Evolutionary conservation across 2,329 filamentous ascomycete species (phyloP).

Genomic region (Aspergillus niger): DNA sequence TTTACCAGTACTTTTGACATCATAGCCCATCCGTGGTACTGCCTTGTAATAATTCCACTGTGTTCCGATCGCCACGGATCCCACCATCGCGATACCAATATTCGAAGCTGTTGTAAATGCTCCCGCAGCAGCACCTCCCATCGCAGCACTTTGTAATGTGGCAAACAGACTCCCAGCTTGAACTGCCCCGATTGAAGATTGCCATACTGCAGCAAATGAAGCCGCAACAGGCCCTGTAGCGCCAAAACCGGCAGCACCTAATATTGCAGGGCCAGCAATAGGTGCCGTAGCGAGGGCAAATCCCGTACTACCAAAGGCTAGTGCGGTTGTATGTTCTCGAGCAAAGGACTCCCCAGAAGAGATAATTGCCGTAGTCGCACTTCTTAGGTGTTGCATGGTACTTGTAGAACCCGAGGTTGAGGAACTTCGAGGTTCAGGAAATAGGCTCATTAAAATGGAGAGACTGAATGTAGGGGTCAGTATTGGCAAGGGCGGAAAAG

Average conservation of each 20-base stretch:
- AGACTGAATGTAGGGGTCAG: too few relatives aligned
- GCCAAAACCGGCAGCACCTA: slow-evolving; percentile 9
- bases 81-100: slow-evolving; percentile 5
- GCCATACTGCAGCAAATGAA: slow-evolving; percentile 9
- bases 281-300: slow-evolving; percentile 11
- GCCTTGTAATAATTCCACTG: neutral
- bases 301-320: slow-evolving; percentile 8
- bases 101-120: slow-evolving; percentile 3
- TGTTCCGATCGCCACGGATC: neutral
- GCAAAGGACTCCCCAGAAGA: neutral
- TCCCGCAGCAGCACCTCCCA: slow-evolving; percentile 5
- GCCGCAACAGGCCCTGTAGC: slow-evolving; percentile 11
- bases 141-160: slow-evolving; percentile 11
- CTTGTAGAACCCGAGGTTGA: neutral
- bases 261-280: slow-evolving; percentile 8
- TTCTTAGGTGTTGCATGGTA: slow-evolving; percentile 6
- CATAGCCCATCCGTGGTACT: neutral
- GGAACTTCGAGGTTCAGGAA: too few relatives aligned
- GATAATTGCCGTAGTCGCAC: neutral
- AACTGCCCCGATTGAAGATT: slow-evolving; percentile 8
- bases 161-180: slow-evolving; percentile 13
- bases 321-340: slow-evolving; percentile 9
- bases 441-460: too few relatives aligned
- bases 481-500: too few relatives aligned
- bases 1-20: neutral